A percentile compares a stretch with the other conserved stretches of the same genome.
Conservation (phyloP, 305 asterid species). For the Solanum hybrid region DNA sequence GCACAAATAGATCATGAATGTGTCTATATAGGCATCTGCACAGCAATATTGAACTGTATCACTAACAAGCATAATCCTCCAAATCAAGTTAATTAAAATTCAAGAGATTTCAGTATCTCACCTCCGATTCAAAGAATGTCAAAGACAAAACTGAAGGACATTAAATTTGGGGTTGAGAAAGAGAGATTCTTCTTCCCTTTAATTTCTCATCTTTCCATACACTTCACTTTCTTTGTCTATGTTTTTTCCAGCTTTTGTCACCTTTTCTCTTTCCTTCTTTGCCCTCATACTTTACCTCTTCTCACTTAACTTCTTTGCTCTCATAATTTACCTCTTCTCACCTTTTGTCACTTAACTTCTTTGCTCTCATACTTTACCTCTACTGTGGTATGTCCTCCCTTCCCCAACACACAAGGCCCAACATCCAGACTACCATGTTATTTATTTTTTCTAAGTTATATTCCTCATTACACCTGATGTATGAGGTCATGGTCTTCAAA, state of each 20-base stretch:
- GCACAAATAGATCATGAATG: background rate
- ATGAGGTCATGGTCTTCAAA: background rate
- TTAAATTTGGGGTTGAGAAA: background rate
- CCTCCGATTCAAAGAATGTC: background rate
- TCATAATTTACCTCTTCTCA: background rate
- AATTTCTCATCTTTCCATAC: background rate
- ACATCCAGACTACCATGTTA: background rate
- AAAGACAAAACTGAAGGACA: background rate
- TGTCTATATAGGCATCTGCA: background rate
- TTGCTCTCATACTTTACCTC: background rate
- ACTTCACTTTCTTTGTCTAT: background rate
- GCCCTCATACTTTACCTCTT: background rate
- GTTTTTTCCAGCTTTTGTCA: background rate
- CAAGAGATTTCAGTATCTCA: background rate
- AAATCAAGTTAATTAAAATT: background rate
- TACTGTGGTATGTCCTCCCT: background rate
- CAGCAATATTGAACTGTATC: background rate
- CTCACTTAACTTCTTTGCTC: background rate
- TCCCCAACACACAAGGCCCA: background rate
- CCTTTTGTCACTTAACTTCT: background rate
- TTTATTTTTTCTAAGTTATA: background rate
- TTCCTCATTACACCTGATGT: background rate
- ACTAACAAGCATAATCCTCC: background rate
- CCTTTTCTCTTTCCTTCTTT: background rate
- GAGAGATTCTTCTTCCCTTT: background rate